Percentiles rank a stretch among this genome's conserved stretches.
Conservation (phyloP, 2,329 filamentous ascomycete genomes). For the Fusarium subtropicale region DNA sequence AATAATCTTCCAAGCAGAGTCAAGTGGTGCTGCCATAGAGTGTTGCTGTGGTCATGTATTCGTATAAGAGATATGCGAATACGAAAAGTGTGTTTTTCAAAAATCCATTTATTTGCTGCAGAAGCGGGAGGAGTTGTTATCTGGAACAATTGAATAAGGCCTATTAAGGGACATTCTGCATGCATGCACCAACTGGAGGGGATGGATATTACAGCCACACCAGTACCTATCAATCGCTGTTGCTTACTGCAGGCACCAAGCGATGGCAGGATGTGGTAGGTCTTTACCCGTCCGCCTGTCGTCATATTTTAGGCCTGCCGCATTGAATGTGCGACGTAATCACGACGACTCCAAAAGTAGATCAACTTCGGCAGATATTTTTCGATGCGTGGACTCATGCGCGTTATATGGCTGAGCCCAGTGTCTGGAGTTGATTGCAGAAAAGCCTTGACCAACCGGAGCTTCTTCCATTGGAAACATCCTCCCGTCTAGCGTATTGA, state of each 20-base stretch:
- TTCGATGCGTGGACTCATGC: conserved; percentile 1
- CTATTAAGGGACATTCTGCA: background rate
- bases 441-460: conserved; percentile 23
- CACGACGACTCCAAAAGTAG: conserved; percentile 5
- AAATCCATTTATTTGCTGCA: background rate
- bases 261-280: background rate
- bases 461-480: conserved; percentile 4
- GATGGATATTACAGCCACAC: conserved; percentile 25
- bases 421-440: conserved; percentile 17
- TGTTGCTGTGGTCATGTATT: conserved; percentile 15
- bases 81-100: conserved; percentile 18
- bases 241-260: conserved; percentile 21
- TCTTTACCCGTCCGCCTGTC: conserved; percentile 16
- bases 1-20: conserved; percentile 34
- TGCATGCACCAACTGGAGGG: conserved; percentile 7
- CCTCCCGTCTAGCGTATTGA: conserved; percentile 13
- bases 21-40: conserved; percentile 20
- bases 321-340: conserved; percentile 26
- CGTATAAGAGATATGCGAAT: conserved; percentile 34
- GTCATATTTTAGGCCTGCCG: conserved; percentile 36
- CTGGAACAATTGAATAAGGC: conserved; percentile 8
- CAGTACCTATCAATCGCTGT: conserved; percentile 3
- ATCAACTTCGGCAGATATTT: conserved; percentile 15
- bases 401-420: conserved; percentile 11
- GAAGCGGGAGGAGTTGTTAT: conserved; percentile 20